These are phyloP conservation scores for Stagonosporopsis rhizophila DNA, from an alignment of 2,329 filamentous ascomycete species.

Conservation along the genomic window DNA sequence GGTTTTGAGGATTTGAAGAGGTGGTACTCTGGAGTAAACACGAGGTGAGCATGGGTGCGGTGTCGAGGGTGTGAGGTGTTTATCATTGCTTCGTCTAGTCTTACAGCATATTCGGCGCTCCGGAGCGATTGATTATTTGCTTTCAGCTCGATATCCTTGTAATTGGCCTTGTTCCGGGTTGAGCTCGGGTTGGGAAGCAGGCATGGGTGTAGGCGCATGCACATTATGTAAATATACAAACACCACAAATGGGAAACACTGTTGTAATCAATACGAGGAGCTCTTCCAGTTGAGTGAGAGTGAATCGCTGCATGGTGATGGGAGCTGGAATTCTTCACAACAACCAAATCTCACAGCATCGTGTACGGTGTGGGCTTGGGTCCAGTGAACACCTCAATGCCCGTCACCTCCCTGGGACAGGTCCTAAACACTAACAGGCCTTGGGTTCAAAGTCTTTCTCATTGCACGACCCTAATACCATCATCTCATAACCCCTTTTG, in stretches of 20 bases:
- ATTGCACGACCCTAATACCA: neutral
- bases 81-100: neutral
- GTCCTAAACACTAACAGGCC: neutral
- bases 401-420: no score
- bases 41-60: neutral
- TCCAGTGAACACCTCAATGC: no score
- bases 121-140: constrained; percentile 4
- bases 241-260: neutral
- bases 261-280: neutral
- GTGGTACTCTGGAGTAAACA: neutral
- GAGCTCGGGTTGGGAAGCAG: neutral
- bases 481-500: neutral
- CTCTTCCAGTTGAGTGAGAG: neutral
- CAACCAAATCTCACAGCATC: neutral
- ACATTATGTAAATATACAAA: constrained; percentile 1
- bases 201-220: neutral
- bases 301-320: neutral
- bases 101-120: constrained; percentile 10
- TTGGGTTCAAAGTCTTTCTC: neutral
- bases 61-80: neutral
- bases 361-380: neutral
- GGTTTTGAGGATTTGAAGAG: constrained; percentile 31
- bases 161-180: neutral
- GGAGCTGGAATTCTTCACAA: neutral
- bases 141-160: constrained; percentile 7